Base-by-base conservation (phyloP, 2,329 filamentous ascomycete genomes). In the Chaetomium olivaceum region DNA sequence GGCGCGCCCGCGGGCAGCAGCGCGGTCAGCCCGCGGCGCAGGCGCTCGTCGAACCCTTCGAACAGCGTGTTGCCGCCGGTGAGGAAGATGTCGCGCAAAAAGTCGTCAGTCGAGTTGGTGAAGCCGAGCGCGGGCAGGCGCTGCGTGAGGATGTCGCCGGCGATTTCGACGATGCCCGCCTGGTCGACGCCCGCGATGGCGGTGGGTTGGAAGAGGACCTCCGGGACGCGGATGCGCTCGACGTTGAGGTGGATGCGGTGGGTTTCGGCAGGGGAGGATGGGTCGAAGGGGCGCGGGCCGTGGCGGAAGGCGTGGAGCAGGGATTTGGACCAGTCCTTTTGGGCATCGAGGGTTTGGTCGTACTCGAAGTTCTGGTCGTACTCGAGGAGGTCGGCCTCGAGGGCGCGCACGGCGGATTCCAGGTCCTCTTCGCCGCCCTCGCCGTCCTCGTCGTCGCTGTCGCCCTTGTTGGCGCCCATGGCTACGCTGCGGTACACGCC, bases 161-260 rank as follows among this genome's bases (percentile, higher is more conserved):
- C 91, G 65, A 98, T 96, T 77, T 99, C 95, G 21, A 97, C 85
- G 59, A 99, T 86, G 31, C 95, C 95, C 1, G 94, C 92, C 79
- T 99, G 95, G 76, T 98, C 93, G 56, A 97, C 81, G 7, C 93
- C 93, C 0, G 93, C 93, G 74, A 98, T 96, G 19, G 90, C 76
- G 46, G 67, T 89, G 0, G 93, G 94, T 74, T 96, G 92, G 81
- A 97, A 97, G 21, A 97, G 85, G 9, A 97, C 90, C 79, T 98
- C 94, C 3, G 93, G 93, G 2, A 96, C 92, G 59, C 93, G 90
- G 77, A 98, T 96, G 63, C 94, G 89, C 81, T 98, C 93, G 62
- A 99, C 92, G 76, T 99, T 99, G 69, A 99, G 87, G 77, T 99
- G 95, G 60, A 99, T 81, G 78, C 98, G 94, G 77, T 93, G 89